Percentiles rank a stretch among this genome's conserved stretches.
These are phyloP conservation scores for Cladosporium oxysporum DNA, from an alignment of 2,329 filamentous ascomycete genomes.

Conservation along the genomic window DNA sequence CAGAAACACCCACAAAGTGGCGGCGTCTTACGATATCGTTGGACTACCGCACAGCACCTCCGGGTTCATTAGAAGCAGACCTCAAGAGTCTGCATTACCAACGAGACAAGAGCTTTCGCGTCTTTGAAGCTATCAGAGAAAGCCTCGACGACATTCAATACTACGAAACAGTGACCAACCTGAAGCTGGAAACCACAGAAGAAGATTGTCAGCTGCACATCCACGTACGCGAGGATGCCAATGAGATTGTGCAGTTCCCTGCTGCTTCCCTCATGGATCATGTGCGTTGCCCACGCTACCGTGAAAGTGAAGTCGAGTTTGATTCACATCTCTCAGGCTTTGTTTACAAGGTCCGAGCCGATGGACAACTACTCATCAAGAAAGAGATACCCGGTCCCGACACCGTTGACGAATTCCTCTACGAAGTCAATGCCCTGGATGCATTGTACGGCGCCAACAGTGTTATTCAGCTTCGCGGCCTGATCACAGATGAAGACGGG, in stretches of 20 bases:
- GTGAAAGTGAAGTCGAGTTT: constrained; percentile 76
- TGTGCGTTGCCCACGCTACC: constrained; percentile 59
- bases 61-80: constrained; percentile 82
- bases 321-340: constrained; percentile 95
- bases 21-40: constrained; percentile 88
- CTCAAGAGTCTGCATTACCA: constrained; percentile 77
- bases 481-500: constrained; percentile 78
- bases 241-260: constrained; percentile 91
- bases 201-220: constrained; percentile 86
- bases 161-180: constrained; percentile 91
- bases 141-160: constrained; percentile 93
- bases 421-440: constrained; percentile 94
- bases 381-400: constrained; percentile 98
- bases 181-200: constrained; percentile 86
- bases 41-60: constrained; percentile 81
- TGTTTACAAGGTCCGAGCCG: constrained; percentile 85
- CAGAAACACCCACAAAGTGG: constrained; percentile 76
- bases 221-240: constrained; percentile 95
- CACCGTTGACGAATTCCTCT: constrained; percentile 93
- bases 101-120: constrained; percentile 86
- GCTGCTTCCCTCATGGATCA: constrained; percentile 72
- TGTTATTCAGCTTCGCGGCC: constrained; percentile 83
- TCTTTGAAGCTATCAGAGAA: constrained; percentile 92
- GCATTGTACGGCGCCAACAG: constrained; percentile 69
- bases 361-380: constrained; percentile 76